A percentile compares a stretch with the other conserved stretches of the same genome.
These are phyloP conservation scores for Akanthomyces uredinophilus DNA, from an alignment of 2,329 filamentous ascomycete species.

Conservation along the genomic window DNA sequence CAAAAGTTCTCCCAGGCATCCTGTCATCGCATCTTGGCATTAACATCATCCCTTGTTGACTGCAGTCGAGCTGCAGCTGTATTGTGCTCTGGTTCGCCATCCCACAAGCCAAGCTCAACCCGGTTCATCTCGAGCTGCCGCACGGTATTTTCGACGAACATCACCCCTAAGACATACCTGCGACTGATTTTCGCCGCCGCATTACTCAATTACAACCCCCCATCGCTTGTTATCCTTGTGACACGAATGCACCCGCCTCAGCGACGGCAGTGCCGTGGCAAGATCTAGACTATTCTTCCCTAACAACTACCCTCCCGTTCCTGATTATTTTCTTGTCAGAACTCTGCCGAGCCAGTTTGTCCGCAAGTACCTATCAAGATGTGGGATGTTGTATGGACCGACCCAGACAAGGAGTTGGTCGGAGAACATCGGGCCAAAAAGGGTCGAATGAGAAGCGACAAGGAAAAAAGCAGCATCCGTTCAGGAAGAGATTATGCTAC, in stretches of 20 bases:
- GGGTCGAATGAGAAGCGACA: conserved; percentile 25
- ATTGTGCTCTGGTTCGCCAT: neutral
- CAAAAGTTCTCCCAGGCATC: neutral
- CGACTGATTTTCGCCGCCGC: neutral
- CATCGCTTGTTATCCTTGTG: neutral
- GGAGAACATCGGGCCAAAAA: conserved; percentile 49
- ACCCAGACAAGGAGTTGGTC: conserved; percentile 47
- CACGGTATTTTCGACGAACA: neutral
- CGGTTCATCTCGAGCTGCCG: neutral
- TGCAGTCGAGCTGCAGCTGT: neutral
- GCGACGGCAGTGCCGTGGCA: neutral
- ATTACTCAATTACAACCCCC: neutral
- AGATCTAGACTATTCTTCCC: neutral
- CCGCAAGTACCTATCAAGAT: conserved; percentile 30
- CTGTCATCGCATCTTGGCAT: neutral
- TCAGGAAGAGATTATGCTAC: conserved; percentile 26
- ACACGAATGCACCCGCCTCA: neutral
- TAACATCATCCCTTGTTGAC: neutral
- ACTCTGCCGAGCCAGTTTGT: neutral
- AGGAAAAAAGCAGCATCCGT: conserved; percentile 22
- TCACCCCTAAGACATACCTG: neutral
- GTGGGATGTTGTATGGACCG: conserved; percentile 57
- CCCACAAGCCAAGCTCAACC: neutral
- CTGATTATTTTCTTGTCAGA: neutral
- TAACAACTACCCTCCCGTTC: neutral